Percentiles rank a stretch among this genome's conserved stretches.
These are phyloP conservation scores for Orobanche coerulescens DNA, from an alignment of 257 asterid genomes.

Conservation along the genomic window DNA sequence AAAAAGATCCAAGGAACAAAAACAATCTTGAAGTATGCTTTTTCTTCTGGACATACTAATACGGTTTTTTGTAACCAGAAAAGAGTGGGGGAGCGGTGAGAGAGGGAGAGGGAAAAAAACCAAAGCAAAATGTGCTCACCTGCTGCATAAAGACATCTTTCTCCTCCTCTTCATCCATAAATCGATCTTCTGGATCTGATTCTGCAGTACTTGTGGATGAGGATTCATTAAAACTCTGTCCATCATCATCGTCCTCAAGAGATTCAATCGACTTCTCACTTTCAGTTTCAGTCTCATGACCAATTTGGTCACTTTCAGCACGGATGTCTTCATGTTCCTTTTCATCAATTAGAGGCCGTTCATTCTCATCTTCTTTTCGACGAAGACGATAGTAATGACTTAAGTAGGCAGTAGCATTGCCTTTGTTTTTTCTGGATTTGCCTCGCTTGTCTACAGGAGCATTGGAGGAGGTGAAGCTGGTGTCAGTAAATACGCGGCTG, in stretches of 20 bases:
- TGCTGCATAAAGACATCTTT: conserved; percentile 36
- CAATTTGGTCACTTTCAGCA: conserved; percentile 22
- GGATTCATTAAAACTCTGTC: conserved; percentile 33
- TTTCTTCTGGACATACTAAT: background rate
- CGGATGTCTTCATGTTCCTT: conserved; percentile 24
- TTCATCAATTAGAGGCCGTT: conserved; percentile 17
- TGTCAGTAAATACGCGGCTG: conserved; percentile 44
- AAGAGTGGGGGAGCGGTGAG: too few relatives aligned
- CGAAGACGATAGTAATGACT: conserved; percentile 53
- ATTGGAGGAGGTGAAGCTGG: conserved; percentile 43
- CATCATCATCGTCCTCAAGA: conserved; percentile 25
- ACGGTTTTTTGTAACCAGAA: background rate
- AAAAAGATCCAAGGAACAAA: background rate
- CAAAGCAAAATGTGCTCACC: conserved; percentile 13
- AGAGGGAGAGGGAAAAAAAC: background rate
- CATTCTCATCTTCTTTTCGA: conserved; percentile 25
- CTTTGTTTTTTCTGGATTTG: conserved; percentile 29
- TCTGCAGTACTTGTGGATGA: conserved; percentile 33
- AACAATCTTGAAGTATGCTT: background rate
- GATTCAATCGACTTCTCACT: conserved; percentile 22
- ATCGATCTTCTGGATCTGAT: conserved; percentile 31
- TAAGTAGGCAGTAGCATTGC: conserved; percentile 28
- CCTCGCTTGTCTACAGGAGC: conserved; percentile 82
- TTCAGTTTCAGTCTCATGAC: conserved; percentile 21
- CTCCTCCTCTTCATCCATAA: conserved; percentile 32